Evolutionary conservation across 1,139 yeast genomes (phyloP), one percentile per base, ranked within the genome.

Genomic region (Candida dubliniensis): DNA sequence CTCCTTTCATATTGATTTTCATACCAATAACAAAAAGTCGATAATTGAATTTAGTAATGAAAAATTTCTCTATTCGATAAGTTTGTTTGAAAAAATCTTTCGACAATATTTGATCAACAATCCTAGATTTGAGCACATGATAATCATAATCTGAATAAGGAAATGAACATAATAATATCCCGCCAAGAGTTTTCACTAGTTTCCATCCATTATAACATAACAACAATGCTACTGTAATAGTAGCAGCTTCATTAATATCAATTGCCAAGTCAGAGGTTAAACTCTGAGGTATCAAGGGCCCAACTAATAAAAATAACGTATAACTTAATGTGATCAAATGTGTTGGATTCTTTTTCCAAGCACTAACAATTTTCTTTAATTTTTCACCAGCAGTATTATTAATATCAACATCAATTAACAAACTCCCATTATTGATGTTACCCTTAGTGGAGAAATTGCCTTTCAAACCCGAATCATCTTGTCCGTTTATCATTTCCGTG

Each of bases 1-100:
- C 86, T n/a, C 91, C 91, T 38, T 67, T 63, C 85, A 85, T 81
- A 27, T 60, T 60, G 8, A 85, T 53, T 45, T 69, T 73, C 32
- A 84, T 52, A 2, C 88, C 77, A 2, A 82, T 77, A 13, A 85
- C 74, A 52, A 72, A 79, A 4, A 82, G 63, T 44, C 74, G 76
- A 57, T 81, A 78, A 58, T 82, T 84, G 45, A 84, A 81, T 53
- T 83, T 81, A 8, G 87, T 74, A 11, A 85, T 66, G 45, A 77
- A 69, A 12, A 85, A 58, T 44, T 76, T 70, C 4, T 76, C 72
- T 13, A 84, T 61, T 8, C 58, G 59, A 53, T 80, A 84, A 6
- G 66, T 62, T 10, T 71, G 62, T 54, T 75, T 79, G 60, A 77
- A 86, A 35, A 67, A 67, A 24, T 78, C 81, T 15, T 82, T 60